These are phyloP conservation scores for Cercophora samala DNA, from an alignment of 495 filamentous ascomycete genomes.

Conservation along the genomic window DNA sequence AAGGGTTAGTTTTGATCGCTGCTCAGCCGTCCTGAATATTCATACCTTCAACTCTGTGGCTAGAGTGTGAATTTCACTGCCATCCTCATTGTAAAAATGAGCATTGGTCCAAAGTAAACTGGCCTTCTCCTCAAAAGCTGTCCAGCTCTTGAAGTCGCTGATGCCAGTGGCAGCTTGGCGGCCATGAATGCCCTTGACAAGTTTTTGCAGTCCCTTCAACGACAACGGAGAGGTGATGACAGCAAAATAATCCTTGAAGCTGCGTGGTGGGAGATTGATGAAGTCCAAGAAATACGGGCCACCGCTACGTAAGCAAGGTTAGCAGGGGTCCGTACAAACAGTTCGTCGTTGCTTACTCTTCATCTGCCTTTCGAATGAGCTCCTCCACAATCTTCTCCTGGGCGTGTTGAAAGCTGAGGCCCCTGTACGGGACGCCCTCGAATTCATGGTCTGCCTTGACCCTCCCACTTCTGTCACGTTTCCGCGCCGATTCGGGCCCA, in stretches of 20 bases:
- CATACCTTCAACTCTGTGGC: conserved; percentile 73
- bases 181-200: conserved; percentile 64
- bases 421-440: conserved; percentile 53
- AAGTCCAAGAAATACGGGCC: conserved; percentile 60
- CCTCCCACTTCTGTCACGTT: conserved; percentile 21
- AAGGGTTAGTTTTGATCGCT: neutral
- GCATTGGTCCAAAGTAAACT: conserved; percentile 83
- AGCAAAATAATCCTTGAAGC: conserved; percentile 70
- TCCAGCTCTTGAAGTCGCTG: conserved; percentile 74
- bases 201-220: conserved; percentile 66
- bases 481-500: conserved; percentile 16
- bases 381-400: conserved; percentile 77
- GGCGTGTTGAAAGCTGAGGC: conserved; percentile 70
- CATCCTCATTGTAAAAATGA: conserved; percentile 83
- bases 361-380: conserved; percentile 60
- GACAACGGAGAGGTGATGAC: conserved; percentile 71
- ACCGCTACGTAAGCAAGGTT: conserved; percentile 22
- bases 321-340: neutral
- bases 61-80: conserved; percentile 68
- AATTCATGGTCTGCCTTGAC: conserved; percentile 50
- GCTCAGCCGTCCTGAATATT: neutral
- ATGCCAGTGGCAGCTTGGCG: conserved; percentile 59
- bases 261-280: conserved; percentile 60
- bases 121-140: conserved; percentile 72
- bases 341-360: conserved; percentile 47